These are phyloP conservation scores for Claviceps maximensis DNA, from an alignment of 2,329 filamentous ascomycete genomes.

Conservation along the genomic window DNA sequence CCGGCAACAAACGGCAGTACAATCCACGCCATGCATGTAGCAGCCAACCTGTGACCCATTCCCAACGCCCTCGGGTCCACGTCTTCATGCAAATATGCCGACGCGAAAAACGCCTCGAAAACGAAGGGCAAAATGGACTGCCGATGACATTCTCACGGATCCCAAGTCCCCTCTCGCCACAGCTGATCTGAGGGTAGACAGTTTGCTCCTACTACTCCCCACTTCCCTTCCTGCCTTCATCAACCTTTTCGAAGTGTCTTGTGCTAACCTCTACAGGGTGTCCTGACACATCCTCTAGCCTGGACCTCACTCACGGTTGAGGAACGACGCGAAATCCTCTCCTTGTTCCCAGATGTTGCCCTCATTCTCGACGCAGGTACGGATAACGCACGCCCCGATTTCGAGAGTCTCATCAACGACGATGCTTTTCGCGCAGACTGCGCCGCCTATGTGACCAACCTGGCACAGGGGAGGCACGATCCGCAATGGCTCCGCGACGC, in stretches of 20 bases:
- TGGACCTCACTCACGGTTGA: slow-evolving; percentile 23
- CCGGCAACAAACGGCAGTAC: not conserved
- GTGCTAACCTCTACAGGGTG: slow-evolving; percentile 11
- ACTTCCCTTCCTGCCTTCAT: not conserved
- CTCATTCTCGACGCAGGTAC: slow-evolving; percentile 25
- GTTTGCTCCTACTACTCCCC: not conserved
- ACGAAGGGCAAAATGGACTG: slow-evolving; percentile 22
- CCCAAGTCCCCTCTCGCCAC: slow-evolving; percentile 25
- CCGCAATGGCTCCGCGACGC: slow-evolving; percentile 39
- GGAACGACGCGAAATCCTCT: slow-evolving; percentile 23
- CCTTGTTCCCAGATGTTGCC: slow-evolving; percentile 23
- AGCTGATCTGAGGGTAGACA: slow-evolving; percentile 22
- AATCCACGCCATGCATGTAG: not conserved
- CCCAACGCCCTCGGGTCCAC: not conserved
- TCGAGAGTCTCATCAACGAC: slow-evolving; percentile 30
- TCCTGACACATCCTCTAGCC: slow-evolving; percentile 24
- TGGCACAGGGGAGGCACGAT: slow-evolving; percentile 36
- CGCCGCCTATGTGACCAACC: slow-evolving; percentile 30
- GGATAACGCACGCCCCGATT: slow-evolving; percentile 25
- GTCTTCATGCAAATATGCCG: slow-evolving; percentile 1
- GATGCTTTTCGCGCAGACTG: slow-evolving; percentile 35
- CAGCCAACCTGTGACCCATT: not conserved
- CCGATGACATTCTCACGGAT: slow-evolving; percentile 22
- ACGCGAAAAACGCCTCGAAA: not conserved
- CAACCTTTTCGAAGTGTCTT: not conserved